phyloP scores from a whole-genome alignment of 768 basidiomycete genomes.

The Pleurotus platypus region DNA sequence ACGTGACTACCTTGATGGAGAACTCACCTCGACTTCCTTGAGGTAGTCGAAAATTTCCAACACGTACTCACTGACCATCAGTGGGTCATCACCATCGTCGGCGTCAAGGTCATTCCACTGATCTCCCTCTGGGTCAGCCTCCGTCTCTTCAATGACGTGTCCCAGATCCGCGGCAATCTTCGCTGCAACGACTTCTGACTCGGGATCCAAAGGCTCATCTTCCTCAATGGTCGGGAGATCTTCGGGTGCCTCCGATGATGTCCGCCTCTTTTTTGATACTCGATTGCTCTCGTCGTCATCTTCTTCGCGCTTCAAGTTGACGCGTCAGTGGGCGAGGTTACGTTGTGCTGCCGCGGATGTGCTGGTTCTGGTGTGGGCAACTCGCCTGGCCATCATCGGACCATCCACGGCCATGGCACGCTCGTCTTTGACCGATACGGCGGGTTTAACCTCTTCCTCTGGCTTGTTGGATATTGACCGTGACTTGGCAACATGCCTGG shows the following conservation, averaged over 20 bases:
- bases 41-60: slow-evolving; percentile 91
- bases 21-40: slow-evolving; percentile 77
- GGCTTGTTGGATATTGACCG: slow-evolving; percentile 18
- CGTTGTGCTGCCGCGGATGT: slow-evolving; percentile 15
- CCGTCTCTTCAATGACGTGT: slow-evolving; percentile 46
- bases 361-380: not conserved
- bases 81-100: slow-evolving; percentile 89
- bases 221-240: slow-evolving; percentile 32
- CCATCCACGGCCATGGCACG: slow-evolving; percentile 55
- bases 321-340: slow-evolving; percentile 18
- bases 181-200: slow-evolving; percentile 42
- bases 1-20: not conserved
- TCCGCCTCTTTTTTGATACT: slow-evolving; percentile 69
- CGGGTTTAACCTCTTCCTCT: slow-evolving; percentile 25
- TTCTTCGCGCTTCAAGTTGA: slow-evolving; percentile 25
- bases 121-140: slow-evolving; percentile 63
- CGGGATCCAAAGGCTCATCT: slow-evolving; percentile 26
- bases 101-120: slow-evolving; percentile 91
- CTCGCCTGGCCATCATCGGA: slow-evolving; percentile 18
- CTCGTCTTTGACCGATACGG: slow-evolving; percentile 32
- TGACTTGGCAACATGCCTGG: slow-evolving; percentile 22
- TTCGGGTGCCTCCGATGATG: slow-evolving; percentile 62
- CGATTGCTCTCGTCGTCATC: slow-evolving; percentile 59
- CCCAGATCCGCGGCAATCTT: slow-evolving; percentile 50
- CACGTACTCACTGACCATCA: slow-evolving; percentile 98